Base-by-base conservation (phyloP, 495 filamentous ascomycete genomes). In the Cetradonia linearis region DNA sequence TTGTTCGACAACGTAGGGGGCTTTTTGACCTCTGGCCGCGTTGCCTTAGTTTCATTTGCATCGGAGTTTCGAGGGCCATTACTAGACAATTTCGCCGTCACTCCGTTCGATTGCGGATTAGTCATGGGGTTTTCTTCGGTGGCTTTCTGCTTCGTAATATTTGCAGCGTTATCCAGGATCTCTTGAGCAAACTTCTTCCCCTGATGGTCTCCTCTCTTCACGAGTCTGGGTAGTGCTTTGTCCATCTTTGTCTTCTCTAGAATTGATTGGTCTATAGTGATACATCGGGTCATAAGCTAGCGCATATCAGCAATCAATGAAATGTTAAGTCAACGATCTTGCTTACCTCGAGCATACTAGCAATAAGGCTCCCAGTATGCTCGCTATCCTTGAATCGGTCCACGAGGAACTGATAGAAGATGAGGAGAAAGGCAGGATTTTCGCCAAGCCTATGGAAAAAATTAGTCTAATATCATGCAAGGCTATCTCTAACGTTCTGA, bases 241-340 rank as follows among this genome's bases (percentile, higher is more conserved):
- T 81, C 75, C 42, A 93, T 74, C 64, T 91, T 91, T 23, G 83
- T 82, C 59, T 80, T 83, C 56, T 82, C 77, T 25, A 88, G 73
- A 6, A 83, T 64, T 23, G 82, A 79, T 56, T 80, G 78, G 56
- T 81, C 82, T 70, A 87, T 76, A 3, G 78, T 86, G 11, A 81
- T 76, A 65, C 88, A 86, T 11, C 76, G 75, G 1, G 80, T 72
- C 62, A 92, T 74, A 31, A 92, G 71, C 78, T 84, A 56, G 56
- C 31, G 49, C 20, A 27, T 38, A 54, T 64, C 56, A 73, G 57
- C 53, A 58, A 50, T 23, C 33, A 23, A 46, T 33, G 16, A 67
- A 28, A 66, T 44, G 31, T n/a, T 23, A 54, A 27, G n/a, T 49
- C 44, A 30, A 20, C 36, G n/a, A 7, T 31, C 9, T 36, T 30